Conservation (phyloP, 176 grass and related monocot genomes). For the Eleusine coracana region DNA sequence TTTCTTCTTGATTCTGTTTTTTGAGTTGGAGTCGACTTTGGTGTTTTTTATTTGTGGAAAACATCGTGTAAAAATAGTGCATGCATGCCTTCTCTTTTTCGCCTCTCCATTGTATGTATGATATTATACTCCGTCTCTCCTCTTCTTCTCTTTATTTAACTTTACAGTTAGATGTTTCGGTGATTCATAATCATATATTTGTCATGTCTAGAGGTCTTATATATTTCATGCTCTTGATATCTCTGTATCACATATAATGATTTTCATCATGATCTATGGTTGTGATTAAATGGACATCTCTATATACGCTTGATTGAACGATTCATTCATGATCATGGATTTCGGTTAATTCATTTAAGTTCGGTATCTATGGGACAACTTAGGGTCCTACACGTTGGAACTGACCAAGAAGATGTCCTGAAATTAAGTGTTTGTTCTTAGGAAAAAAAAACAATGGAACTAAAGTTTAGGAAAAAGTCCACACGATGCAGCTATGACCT, state of each 20-base stretch:
- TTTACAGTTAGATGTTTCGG: background rate
- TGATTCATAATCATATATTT: background rate
- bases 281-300: background rate
- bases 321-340: background rate
- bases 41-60: conserved; percentile 14
- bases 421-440: background rate
- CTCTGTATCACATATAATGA: background rate
- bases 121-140: background rate
- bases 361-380: background rate
- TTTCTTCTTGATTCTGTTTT: background rate
- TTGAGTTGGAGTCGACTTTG: background rate
- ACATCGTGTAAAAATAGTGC: conserved; percentile 33
- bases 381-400: background rate
- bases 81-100: background rate
- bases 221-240: conserved; percentile 2
- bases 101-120: background rate
- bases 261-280: background rate
- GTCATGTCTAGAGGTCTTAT: background rate
- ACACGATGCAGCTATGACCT: background rate
- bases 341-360: background rate
- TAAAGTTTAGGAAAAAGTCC: background rate
- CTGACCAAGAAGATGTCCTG: background rate
- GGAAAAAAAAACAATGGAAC: background rate
- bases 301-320: background rate
- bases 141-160: conserved; percentile 3